Evolutionary conservation across 768 basidiomycete genomes (phyloP), one percentile per base, ranked within the genome.

Genomic region (Auriscalpium orientale): DNA sequence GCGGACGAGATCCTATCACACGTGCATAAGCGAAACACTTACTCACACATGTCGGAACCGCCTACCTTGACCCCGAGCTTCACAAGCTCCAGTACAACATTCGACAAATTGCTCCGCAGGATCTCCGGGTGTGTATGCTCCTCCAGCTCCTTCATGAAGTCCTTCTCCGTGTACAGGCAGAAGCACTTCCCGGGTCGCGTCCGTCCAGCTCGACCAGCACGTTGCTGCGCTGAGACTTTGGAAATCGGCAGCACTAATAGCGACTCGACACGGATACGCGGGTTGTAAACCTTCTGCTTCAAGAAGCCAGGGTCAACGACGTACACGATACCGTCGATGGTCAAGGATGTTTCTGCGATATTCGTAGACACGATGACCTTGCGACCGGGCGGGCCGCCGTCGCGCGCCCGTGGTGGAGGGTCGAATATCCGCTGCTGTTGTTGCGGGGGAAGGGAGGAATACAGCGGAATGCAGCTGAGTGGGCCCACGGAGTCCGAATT

Each of bases 291-390:
- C 67, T 95, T 98, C 72, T 98, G 95, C 72, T 99, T 95, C 36
- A 89, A 94, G 74, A 98, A 97, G 1, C 94, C 95, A 0, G 95
- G 92, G 66, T 98, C 95, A 47, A 98, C 94, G 56, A 98, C 95
- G 64, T 98, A 99, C n/a, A 99, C 95, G 64, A 99, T 98, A 20
- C 95, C 95, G 62, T 99, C 95, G 56, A 99, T 98, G 3, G 95
- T 99, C 45, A 98, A 73, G 2, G 93, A 95, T 2, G 95, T 98
- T 71, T 99, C 95, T 3, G 97, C 97, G 56, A 98, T 93, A 67
- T 98, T 99, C 33, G 95, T 99, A 9, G 94, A 91, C 1, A 99
- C 77, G 35, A 99, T 89, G 46, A 98, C 81, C 69, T 99, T 99
- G 57, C 95, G 82, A 0, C 95, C 95, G 0, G 88, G 85, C 0